Conservation (phyloP, 2,329 filamentous ascomycete genomes). For the Monilinia fructigena region DNA sequence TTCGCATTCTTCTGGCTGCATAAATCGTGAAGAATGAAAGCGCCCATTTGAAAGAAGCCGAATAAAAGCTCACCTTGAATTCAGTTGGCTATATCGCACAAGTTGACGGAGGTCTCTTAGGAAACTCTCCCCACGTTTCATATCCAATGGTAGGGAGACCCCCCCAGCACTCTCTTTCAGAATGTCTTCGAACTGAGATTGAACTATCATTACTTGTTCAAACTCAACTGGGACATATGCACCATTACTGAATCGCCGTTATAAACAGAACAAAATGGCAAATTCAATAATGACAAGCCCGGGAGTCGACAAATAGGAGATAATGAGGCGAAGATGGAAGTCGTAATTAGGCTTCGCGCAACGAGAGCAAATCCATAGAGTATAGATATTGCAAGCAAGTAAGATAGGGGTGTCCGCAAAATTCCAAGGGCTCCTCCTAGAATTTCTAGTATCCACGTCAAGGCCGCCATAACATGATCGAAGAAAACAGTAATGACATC, state of each 20-base stretch:
- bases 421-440: slow-evolving; percentile 59
- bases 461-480: slow-evolving; percentile 29
- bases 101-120: slow-evolving; percentile 73
- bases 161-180: slow-evolving; percentile 65
- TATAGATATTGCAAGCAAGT: slow-evolving; percentile 61
- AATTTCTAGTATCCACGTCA: slow-evolving; percentile 55
- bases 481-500: slow-evolving; percentile 26
- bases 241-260: slow-evolving; percentile 32
- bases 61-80: slow-evolving; percentile 45
- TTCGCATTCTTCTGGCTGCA: not conserved
- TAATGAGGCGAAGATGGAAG: slow-evolving; percentile 59
- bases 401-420: slow-evolving; percentile 62
- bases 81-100: slow-evolving; percentile 67
- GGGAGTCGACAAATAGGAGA: slow-evolving; percentile 71
- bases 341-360: slow-evolving; percentile 60
- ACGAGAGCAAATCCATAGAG: slow-evolving; percentile 58
- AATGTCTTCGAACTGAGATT: slow-evolving; percentile 74
- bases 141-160: slow-evolving; percentile 69
- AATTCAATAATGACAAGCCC: slow-evolving; percentile 57
- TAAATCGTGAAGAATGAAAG: not conserved
- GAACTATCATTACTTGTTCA: slow-evolving; percentile 70
- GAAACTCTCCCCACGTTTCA: slow-evolving; percentile 73
- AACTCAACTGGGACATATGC: slow-evolving; percentile 54
- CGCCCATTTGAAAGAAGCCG: not conserved
- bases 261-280: slow-evolving; percentile 60